Evolutionary conservation across 257 asterid species (phyloP).

Genomic region (Solanum okadae): DNA sequence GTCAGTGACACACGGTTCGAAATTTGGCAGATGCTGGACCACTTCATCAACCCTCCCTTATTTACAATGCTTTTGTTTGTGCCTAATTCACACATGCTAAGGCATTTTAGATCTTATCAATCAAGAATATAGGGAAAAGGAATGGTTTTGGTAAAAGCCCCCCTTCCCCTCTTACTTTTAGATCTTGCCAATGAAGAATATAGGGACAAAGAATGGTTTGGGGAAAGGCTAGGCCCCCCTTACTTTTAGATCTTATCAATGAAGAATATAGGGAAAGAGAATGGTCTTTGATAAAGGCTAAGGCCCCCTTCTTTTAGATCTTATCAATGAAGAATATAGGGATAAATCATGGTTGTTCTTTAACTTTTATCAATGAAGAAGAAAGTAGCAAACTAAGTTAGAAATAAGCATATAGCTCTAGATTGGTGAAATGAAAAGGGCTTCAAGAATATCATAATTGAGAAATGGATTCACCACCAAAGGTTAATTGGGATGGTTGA

Average conservation of each 20-base stretch:
- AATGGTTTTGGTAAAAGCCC: not conserved
- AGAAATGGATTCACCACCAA: not conserved
- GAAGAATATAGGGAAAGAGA: not conserved
- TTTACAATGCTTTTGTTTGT: not conserved
- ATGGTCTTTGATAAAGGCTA: not conserved
- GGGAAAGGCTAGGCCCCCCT: not conserved
- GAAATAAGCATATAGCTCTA: not conserved
- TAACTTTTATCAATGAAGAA: not conserved
- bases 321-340: not conserved
- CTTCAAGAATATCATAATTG: not conserved
- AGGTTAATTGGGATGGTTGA: not conserved
- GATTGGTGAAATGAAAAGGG: not conserved
- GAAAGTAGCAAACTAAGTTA: not conserved
- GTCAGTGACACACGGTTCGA: not conserved
- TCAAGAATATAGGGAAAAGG: not conserved
- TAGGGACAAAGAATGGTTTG: not conserved
- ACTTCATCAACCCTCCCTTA: not conserved
- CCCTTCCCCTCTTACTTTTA: not conserved
- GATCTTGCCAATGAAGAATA: not conserved
- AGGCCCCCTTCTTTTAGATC: not conserved
- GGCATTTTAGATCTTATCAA: not conserved
- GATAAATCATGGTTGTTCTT: not conserved
- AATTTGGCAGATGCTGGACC: not conserved
- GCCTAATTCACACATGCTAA: no score
- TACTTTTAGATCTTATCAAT: not conserved